Evolutionary conservation across 2,329 filamentous ascomycete genomes (phyloP).

Genomic region (Pseudogymnoascus pannorum): DNA sequence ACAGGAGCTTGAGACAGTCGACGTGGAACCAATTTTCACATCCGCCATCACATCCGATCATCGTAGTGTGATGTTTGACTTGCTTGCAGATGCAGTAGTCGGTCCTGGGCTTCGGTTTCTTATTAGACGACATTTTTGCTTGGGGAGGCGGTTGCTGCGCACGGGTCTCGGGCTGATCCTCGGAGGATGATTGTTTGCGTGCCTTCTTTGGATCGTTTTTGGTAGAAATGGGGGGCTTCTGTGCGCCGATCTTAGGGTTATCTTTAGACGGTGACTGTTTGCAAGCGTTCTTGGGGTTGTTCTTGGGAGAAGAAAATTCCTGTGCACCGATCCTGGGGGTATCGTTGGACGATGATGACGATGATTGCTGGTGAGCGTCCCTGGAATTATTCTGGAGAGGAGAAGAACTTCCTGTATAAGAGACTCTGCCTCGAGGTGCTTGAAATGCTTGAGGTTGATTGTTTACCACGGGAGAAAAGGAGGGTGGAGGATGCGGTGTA

Average conservation of each 20-base stretch:
- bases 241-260: background rate
- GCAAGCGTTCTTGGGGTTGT: background rate
- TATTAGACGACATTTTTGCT: background rate
- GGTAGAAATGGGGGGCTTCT: no score
- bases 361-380: background rate
- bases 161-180: background rate
- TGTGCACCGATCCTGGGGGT: background rate
- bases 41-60: conserved; percentile 28
- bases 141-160: background rate
- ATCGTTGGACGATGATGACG: background rate
- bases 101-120: background rate
- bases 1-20: conserved; percentile 24
- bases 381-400: background rate
- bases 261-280: background rate
- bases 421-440: background rate
- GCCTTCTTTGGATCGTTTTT: background rate
- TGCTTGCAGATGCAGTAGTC: conserved; percentile 29
- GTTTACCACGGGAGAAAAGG: background rate
- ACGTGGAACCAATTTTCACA: conserved; percentile 30
- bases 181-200: background rate
- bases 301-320: background rate
- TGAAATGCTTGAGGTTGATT: background rate
- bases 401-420: background rate
- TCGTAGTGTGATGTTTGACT: conserved; percentile 29
- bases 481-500: no score